Evolutionary conservation across 495 filamentous ascomycete species (phyloP).

Genomic region (Talaromyces adpressus): DNA sequence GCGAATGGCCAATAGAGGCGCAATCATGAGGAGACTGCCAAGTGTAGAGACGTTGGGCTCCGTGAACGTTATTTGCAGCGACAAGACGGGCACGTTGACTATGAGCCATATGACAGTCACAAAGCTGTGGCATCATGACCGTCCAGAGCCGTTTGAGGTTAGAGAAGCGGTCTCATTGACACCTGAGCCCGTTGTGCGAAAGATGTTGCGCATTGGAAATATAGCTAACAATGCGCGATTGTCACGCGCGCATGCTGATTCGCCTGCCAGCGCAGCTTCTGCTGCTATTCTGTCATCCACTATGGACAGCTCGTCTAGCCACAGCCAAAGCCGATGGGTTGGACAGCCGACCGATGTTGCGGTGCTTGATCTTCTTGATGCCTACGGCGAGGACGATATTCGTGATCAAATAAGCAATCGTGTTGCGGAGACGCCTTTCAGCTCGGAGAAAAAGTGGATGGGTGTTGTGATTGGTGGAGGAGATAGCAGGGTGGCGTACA

Average conservation of each 20-base stretch:
- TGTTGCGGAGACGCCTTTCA: slow-evolving; percentile 83
- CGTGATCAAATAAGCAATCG: slow-evolving; percentile 75
- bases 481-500: slow-evolving; percentile 67
- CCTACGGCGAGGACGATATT: slow-evolving; percentile 83
- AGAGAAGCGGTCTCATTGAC: slow-evolving; percentile 58
- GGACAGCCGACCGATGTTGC: slow-evolving; percentile 97
- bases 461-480: slow-evolving; percentile 72
- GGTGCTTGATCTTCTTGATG: slow-evolving; percentile 84
- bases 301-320: slow-evolving; percentile 51
- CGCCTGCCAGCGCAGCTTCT: slow-evolving; percentile 59
- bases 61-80: slow-evolving; percentile 96
- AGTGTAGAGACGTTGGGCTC: slow-evolving; percentile 97
- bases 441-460: slow-evolving; percentile 99
- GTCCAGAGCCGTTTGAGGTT: slow-evolving; percentile 61
- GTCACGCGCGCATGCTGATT: slow-evolving; percentile 51
- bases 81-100: slow-evolving; percentile 95
- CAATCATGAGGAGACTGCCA: slow-evolving; percentile 90
- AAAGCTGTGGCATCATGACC: slow-evolving; percentile 90
- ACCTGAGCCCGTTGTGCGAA: slow-evolving; percentile 64
- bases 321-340: slow-evolving; percentile 79
- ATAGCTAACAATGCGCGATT: slow-evolving; percentile 93
- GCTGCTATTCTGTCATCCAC: slow-evolving; percentile 74
- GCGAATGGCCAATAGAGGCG: slow-evolving; percentile 87
- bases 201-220: slow-evolving; percentile 83
- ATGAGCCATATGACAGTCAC: slow-evolving; percentile 98